Percentiles rank a stretch among this genome's conserved stretches.
Conservation (phyloP, 1,284 basidiomycete species). For the Cutaneotrichosporon curvatum region DNA sequence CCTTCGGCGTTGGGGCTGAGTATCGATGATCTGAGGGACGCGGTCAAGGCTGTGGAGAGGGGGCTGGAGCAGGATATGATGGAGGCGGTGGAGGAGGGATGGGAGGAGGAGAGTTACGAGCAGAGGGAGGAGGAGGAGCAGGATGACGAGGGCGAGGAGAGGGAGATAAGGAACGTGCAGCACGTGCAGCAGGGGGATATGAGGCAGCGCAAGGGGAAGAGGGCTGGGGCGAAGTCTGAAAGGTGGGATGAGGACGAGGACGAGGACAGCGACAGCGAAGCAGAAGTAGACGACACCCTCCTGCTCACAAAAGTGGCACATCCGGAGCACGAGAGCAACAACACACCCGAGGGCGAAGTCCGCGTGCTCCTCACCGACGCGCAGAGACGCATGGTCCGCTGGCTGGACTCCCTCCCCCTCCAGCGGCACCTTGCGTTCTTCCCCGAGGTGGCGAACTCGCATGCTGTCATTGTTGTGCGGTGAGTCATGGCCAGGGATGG, state of each 20-base stretch:
- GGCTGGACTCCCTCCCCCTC: constrained; percentile 33
- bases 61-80: constrained; percentile 33
- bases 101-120: no score
- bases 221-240: no score
- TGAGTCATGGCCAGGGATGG: constrained; percentile 15
- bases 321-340: no score
- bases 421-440: constrained; percentile 37
- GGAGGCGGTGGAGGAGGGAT: constrained; percentile 14
- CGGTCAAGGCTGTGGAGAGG: constrained; percentile 32
- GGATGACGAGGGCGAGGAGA: no score
- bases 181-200: no score
- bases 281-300: constrained; percentile 2
- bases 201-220: no score
- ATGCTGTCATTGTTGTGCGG: constrained; percentile 39
- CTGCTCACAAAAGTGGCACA: no score
- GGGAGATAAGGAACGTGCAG: no score
- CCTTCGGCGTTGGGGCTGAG: constrained; percentile 14
- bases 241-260: no score
- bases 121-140: constrained; percentile 2
- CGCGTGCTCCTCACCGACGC: constrained; percentile 26
- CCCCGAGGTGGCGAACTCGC: constrained; percentile 36
- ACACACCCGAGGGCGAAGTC: constrained; percentile 6
- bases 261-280: no score
- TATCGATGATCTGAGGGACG: constrained; percentile 26
- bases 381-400: constrained; percentile 34